Evolutionary conservation across 208 protist genomes (phyloP).

Genomic region (Naegleria lovaniensis): DNA sequence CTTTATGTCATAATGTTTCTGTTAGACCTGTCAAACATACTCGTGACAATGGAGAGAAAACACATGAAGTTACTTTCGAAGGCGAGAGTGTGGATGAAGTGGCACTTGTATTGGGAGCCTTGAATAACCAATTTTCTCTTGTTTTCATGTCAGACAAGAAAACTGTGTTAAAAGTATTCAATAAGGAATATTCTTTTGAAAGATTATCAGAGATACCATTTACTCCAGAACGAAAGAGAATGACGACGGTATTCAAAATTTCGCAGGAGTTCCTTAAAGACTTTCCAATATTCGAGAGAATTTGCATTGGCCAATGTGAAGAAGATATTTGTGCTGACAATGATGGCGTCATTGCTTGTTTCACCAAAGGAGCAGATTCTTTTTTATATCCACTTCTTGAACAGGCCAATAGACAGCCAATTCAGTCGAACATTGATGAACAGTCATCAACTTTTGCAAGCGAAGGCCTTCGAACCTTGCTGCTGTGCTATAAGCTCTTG

Average conservation of each 20-base stretch:
- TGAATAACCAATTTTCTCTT: conserved; percentile 66
- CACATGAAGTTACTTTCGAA: not conserved
- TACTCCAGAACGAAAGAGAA: conserved; percentile 67
- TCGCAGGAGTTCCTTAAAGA: not conserved
- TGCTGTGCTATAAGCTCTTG: conserved; percentile 54
- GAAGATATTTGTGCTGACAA: not conserved
- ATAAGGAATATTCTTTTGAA: conserved; percentile 59
- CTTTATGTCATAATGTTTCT: not conserved
- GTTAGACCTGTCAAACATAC: not conserved
- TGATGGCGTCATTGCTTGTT: conserved; percentile 43
- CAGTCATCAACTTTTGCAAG: conserved; percentile 47
- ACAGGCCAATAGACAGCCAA: conserved; percentile 43
- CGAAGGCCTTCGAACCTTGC: conserved; percentile 63
- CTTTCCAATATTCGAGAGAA: not conserved
- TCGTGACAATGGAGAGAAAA: too few relatives aligned
- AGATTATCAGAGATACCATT: conserved; percentile 70
- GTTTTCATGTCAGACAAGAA: not conserved
- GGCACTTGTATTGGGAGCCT: conserved; percentile 56
- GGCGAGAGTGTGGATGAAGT: not conserved
- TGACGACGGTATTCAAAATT: conserved; percentile 55
- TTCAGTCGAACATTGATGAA: conserved; percentile 50
- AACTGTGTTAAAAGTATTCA: not conserved
- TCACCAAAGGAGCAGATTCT: conserved; percentile 73
- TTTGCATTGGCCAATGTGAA: too few relatives aligned
- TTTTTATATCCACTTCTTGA: not conserved